Base-by-base conservation (phyloP, 116 monocot genomes). In the Posidonia oceanica region DNA sequence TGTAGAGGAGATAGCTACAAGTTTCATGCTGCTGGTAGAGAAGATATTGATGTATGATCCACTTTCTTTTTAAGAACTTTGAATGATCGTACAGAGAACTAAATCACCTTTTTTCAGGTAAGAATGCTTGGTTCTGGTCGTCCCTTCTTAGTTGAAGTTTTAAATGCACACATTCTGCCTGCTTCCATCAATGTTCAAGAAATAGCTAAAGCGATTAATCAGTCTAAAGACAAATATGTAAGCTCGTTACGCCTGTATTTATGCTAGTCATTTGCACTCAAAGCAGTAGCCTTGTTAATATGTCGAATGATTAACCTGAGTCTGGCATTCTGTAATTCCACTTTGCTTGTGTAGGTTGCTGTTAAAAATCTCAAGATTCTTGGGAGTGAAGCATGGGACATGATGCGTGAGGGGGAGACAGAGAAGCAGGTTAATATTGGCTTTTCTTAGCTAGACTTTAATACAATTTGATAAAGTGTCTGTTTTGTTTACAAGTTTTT, bases 11-110 rank as follows among this genome's bases (percentile, higher is more conserved):
- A 96, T 73, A 80, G 62, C 66, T 96, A 91, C 81, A 96, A 96
- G 60, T 96, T 96, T 73, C 96, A 96, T 82, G 86, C 96, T 77
- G 96, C 96, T 56, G 91, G 96, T 29, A 86, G 96, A 96, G 96
- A 96, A 85, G 96, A 96, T 75, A 96, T 96, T 73, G 96, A 96
- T 79, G 96, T 96, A 91, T 37, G 62, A 14, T 7, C 52, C 52
- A 14, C 3, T 68, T 29, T n/a, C 14, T 29, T 51, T 68, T 16
- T 4, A 52, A 8, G 21, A 52, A 21, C 10, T 68, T 52, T 22
- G 44, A 52, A 52, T 68, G 39, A 67, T 52, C 7, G 4, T 68
- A 5, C 39, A 29, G 52, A 36, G 10, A 36, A 68, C 5, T 53
- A 18, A 53, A 68, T 36, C 42, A 68, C 52, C 68, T 68, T 38